A percentile compares a stretch with the other conserved stretches of the same genome.
Evolutionary conservation across 2,329 filamentous ascomycete species (phyloP).

Genomic region (Penicillium vulpinum): DNA sequence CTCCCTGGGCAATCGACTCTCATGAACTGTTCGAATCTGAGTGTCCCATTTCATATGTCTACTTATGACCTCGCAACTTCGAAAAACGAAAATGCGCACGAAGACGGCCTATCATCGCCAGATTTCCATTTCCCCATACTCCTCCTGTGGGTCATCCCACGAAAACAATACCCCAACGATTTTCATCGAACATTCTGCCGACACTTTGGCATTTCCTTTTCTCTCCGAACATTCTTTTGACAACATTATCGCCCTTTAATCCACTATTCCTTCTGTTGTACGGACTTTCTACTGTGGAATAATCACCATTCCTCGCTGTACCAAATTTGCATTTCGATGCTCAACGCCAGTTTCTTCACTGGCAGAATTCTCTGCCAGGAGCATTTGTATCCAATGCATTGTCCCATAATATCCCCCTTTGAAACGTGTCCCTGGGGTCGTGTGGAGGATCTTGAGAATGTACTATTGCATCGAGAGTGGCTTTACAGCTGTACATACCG

Average conservation of each 20-base stretch:
- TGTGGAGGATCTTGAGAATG: slow-evolving; percentile 7
- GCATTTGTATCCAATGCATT: slow-evolving; percentile 14
- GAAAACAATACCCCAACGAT: slow-evolving; percentile 8
- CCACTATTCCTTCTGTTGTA: slow-evolving; percentile 32
- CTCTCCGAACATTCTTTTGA: slow-evolving; percentile 10
- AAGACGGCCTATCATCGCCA: slow-evolving; percentile 8
- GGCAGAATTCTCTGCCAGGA: slow-evolving; percentile 13
- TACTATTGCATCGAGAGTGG: slow-evolving; percentile 19
- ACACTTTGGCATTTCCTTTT: slow-evolving; percentile 13
- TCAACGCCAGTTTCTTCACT: slow-evolving; percentile 18
- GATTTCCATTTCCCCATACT: background rate
- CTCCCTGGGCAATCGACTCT: slow-evolving; percentile 2
- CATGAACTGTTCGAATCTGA: slow-evolving; percentile 2
- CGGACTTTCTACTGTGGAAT: slow-evolving; percentile 24
- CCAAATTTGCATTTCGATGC: slow-evolving; percentile 30
- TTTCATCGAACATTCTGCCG: slow-evolving; percentile 2
- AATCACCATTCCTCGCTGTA: slow-evolving; percentile 24
- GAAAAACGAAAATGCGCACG: background rate
- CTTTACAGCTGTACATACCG: slow-evolving; percentile 38
- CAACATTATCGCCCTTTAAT: slow-evolving; percentile 35
- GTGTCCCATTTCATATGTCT: slow-evolving; percentile 16
- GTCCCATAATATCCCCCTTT: slow-evolving; percentile 4
- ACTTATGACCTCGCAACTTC: slow-evolving; percentile 16
- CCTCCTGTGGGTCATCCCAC: background rate
- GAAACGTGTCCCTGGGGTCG: slow-evolving; percentile 2